Percentiles rank a stretch among this genome's conserved stretches.
Conservation (phyloP, 192 early-diverging fungal species). For the Rhizophagus clarus region DNA sequence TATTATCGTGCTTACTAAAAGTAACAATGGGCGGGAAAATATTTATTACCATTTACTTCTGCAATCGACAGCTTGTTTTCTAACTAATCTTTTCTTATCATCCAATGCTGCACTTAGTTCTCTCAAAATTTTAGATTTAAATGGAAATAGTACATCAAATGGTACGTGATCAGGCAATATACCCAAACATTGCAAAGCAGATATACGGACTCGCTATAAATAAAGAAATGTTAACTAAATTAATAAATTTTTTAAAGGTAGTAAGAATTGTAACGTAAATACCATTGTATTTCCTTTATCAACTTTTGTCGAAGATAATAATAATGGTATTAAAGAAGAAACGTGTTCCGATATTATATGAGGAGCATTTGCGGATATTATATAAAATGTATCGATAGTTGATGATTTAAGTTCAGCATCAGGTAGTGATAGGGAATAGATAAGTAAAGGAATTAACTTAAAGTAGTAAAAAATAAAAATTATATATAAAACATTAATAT, state of each 20-base stretch:
- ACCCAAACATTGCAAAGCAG: slow-evolving; percentile 70
- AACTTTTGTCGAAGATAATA: slow-evolving; percentile 43
- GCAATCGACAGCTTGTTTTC: slow-evolving; percentile 85
- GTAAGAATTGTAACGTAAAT: not conserved
- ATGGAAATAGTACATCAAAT: slow-evolving; percentile 61
- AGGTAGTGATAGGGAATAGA: slow-evolving; percentile 69
- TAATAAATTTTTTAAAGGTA: not conserved
- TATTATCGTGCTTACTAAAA: not conserved
- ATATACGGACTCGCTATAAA: slow-evolving; percentile 63
- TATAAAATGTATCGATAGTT: slow-evolving; percentile 75
- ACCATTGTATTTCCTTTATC: slow-evolving; percentile 43
- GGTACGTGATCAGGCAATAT: slow-evolving; percentile 65
- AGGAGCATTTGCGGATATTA: slow-evolving; percentile 73
- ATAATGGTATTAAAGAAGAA: slow-evolving; percentile 42
- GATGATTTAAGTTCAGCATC: slow-evolving; percentile 69
- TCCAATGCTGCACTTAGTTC: slow-evolving; percentile 71
- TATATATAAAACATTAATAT: not conserved
- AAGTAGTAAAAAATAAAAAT: slow-evolving; percentile 3
- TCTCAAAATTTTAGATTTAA: slow-evolving; percentile 62
- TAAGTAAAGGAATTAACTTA: slow-evolving; percentile 77
- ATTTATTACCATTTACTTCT: slow-evolving; percentile 79
- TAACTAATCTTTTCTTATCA: slow-evolving; percentile 86
- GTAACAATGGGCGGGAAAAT: not conserved
- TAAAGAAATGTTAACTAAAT: not conserved
- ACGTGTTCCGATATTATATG: slow-evolving; percentile 63